Conservation (phyloP, 225 moss, liverwort and hornwort species). For the Physcomitrellopsis africana region DNA sequence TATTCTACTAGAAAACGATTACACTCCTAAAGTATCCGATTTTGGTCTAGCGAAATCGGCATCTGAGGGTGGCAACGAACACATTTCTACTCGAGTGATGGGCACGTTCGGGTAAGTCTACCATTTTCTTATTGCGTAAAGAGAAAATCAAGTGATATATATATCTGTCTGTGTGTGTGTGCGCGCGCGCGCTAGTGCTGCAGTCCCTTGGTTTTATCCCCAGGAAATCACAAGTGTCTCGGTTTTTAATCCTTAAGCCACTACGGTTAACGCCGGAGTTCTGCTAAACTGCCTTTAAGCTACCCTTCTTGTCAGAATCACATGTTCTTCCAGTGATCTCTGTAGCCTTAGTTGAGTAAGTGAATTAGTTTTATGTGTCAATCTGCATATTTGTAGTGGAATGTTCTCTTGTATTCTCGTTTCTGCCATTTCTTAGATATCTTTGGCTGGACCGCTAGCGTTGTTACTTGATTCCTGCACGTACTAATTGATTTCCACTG, state of each 20-base stretch:
- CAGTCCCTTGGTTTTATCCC: background rate
- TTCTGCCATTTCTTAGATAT: background rate
- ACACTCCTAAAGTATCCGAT: slow-evolving; percentile 76
- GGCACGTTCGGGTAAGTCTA: slow-evolving; percentile 72
- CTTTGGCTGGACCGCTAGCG: background rate
- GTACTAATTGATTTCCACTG: slow-evolving; percentile 1
- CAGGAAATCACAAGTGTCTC: background rate
- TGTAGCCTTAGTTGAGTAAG: background rate
- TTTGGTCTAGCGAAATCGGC: slow-evolving; percentile 89
- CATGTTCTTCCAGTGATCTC: background rate
- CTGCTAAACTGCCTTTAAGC: background rate
- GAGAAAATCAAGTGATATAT: background rate
- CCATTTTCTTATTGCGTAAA: too few relatives aligned
- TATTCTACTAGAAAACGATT: slow-evolving; percentile 60
- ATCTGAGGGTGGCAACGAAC: slow-evolving; percentile 69
- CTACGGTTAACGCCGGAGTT: background rate
- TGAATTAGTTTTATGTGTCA: background rate
- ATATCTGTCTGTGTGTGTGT: too few relatives aligned
- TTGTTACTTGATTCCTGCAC: slow-evolving; percentile 5
- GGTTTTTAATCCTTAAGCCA: background rate
- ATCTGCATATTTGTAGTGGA: background rate
- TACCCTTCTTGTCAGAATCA: background rate
- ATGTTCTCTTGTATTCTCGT: background rate
- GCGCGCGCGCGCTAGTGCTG: background rate
- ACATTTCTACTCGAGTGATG: slow-evolving; percentile 84